These are phyloP conservation scores for Poa pratensis DNA, from an alignment of 176 grass and related monocot genomes.

Conservation along the genomic window DNA sequence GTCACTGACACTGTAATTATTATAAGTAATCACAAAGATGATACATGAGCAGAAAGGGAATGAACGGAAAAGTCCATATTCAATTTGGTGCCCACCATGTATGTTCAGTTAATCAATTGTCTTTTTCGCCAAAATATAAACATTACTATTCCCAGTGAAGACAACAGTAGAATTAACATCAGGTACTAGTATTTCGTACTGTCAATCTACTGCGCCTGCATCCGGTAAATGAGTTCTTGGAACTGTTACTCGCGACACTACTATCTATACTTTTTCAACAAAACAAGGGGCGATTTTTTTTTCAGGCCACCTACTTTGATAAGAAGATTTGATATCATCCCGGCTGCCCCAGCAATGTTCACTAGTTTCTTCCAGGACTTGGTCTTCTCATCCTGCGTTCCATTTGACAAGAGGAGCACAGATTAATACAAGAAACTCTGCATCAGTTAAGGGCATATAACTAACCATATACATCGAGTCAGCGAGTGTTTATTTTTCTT, in stretches of 20 bases:
- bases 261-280: no score
- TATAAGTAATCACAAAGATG: no score
- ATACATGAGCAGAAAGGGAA: no score
- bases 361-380: constrained; percentile 91
- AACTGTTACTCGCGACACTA: no score
- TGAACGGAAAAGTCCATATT: not conserved
- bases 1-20: no score
- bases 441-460: not conserved
- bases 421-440: not conserved
- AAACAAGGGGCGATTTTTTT: no score
- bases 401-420: constrained; percentile 13
- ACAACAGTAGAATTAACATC: not conserved
- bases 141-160: not conserved
- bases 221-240: not conserved
- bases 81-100: not conserved
- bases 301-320: constrained; percentile 63
- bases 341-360: constrained; percentile 81
- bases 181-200: not conserved
- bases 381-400: constrained; percentile 60
- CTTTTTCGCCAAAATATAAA: not conserved
- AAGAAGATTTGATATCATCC: constrained; percentile 94
- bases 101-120: not conserved
- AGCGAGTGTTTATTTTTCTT: not conserved
- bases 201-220: not conserved
- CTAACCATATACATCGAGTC: not conserved